These are phyloP conservation scores for Echinochloa phyllopogon DNA, from an alignment of 176 grass and related monocot species.

Conservation along the genomic window DNA sequence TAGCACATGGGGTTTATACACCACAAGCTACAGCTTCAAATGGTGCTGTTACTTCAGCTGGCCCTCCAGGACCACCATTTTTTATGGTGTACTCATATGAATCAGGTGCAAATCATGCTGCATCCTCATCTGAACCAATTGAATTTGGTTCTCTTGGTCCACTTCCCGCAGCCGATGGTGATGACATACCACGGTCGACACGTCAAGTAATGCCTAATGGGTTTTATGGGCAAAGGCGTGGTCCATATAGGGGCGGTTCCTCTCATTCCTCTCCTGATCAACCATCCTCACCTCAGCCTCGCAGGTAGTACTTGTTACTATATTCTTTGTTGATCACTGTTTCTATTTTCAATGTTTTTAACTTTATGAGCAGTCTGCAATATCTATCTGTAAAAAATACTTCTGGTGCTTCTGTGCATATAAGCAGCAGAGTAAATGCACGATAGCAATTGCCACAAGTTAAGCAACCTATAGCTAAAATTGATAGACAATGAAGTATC, in stretches of 20 bases:
- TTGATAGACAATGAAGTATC: neutral
- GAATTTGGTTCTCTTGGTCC: conserved; percentile 78
- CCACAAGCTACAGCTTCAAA: conserved; percentile 53
- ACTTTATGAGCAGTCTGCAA: conserved; percentile 3
- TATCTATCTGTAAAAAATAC: conserved; percentile 15
- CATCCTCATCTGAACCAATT: conserved; percentile 56
- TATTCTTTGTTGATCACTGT: conserved; percentile 30
- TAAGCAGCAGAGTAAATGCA: conserved; percentile 17
- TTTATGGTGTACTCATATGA: conserved; percentile 65
- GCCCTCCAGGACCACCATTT: conserved; percentile 44
- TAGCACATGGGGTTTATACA: conserved; percentile 58
- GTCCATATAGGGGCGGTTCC: conserved; percentile 58
- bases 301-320: conserved; percentile 49
- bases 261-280: conserved; percentile 78
- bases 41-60: conserved; percentile 43
- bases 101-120: conserved; percentile 45
- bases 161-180: conserved; percentile 44
- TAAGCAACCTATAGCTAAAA: neutral
- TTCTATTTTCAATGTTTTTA: conserved; percentile 4
- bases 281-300: conserved; percentile 69
- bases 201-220: conserved; percentile 51
- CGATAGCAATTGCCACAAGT: conserved; percentile 10
- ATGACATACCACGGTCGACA: conserved; percentile 36
- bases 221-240: conserved; percentile 58
- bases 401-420: neutral